Evolutionary conservation across 2,329 filamentous ascomycete genomes (phyloP), one percentile per base, ranked within the genome.

Genomic region (Penicillium sp.): DNA sequence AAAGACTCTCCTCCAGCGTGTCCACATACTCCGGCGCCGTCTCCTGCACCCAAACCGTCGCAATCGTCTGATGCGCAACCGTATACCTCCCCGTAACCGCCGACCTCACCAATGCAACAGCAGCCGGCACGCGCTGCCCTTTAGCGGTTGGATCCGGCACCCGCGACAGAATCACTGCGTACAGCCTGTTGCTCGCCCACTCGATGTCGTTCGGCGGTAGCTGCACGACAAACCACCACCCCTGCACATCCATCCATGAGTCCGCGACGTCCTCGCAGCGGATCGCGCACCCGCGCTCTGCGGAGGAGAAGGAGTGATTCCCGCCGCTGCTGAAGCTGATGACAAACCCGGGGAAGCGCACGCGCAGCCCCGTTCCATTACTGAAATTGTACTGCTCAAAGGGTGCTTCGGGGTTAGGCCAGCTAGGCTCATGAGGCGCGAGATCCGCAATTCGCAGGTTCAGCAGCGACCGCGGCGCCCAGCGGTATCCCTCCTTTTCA

Each of bases 391-490:
- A 26, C 3, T 26, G 26, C 19, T 56, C 35, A n/a, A 55, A 56
- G 19, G 41, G 9, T 1, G 8, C 11, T 11, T 29, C 26, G 2
- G 35, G 35, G 11, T 3, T 26, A 30, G 8, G 15, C 46, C 6
- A 23, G 21, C 2, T 58, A 11, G 47, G 29, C 23, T 23, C 50
- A 2, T 17, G 11, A 9, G 26, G 44, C 5, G 23, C 9, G 26
- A 55, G 38, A 26, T 11, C 30, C 23, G 62, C 41, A 7, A 49
- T 59, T 15, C 64, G 49, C 7, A 66, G 57, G n/a, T 63, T 64
- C 35, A 66, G 23, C 21, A 64, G 48, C 11, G 64, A 66, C 29
- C 52, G 60, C 30, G 64, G 64, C 5, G 64, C 64, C 64, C 64
- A 66, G 21, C 30, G 54, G 31, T 60, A 64, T 13, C 62, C 64